Evolutionary conservation across 805 yeast species (phyloP).

Genomic region (Metschnikowia shivogae): DNA sequence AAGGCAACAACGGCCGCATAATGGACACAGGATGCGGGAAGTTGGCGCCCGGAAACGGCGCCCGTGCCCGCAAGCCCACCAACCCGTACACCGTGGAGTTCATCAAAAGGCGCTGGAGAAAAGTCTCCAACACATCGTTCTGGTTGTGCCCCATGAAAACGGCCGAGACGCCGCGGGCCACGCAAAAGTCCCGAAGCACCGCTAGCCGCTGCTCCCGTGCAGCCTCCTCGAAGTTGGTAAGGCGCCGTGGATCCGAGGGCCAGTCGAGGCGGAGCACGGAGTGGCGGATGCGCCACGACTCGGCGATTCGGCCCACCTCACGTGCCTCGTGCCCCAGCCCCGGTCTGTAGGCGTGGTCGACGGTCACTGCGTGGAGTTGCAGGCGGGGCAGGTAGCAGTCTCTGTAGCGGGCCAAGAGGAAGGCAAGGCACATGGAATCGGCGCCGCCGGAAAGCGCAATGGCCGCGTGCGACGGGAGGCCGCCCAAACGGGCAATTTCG

Average conservation of each 20-base stretch:
- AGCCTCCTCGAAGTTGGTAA: constrained; percentile 49
- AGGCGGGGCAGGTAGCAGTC: constrained; percentile 25
- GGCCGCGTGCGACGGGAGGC: constrained; percentile 23
- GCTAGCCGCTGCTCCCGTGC: constrained; percentile 56
- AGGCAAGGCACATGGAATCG: constrained; percentile 69
- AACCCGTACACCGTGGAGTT: constrained; percentile 50
- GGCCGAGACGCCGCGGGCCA: constrained; percentile 24
- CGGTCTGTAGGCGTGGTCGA: constrained; percentile 57
- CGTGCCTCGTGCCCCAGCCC: constrained; percentile 50
- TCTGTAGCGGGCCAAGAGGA: constrained; percentile 40
- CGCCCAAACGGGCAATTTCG: background rate
- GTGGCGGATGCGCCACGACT: constrained; percentile 34
- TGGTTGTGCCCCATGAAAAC: constrained; percentile 63
- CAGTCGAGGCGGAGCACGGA: constrained; percentile 25
- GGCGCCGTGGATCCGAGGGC: constrained; percentile 23
- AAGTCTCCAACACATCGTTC: constrained; percentile 74
- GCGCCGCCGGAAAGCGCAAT: constrained; percentile 79
- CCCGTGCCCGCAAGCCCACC: constrained; percentile 43
- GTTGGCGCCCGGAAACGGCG: constrained; percentile 26
- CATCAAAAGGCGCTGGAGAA: constrained; percentile 47
- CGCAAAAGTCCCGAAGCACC: constrained; percentile 41
- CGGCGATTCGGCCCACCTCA: constrained; percentile 29
- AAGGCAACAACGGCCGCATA: constrained; percentile 51
- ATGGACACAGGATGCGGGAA: constrained; percentile 13
- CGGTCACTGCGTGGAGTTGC: constrained; percentile 52